Percentiles rank a stretch among this genome's conserved stretches.
Evolutionary conservation across 805 yeast genomes (phyloP).

Genomic region (Candida odintsovae): DNA sequence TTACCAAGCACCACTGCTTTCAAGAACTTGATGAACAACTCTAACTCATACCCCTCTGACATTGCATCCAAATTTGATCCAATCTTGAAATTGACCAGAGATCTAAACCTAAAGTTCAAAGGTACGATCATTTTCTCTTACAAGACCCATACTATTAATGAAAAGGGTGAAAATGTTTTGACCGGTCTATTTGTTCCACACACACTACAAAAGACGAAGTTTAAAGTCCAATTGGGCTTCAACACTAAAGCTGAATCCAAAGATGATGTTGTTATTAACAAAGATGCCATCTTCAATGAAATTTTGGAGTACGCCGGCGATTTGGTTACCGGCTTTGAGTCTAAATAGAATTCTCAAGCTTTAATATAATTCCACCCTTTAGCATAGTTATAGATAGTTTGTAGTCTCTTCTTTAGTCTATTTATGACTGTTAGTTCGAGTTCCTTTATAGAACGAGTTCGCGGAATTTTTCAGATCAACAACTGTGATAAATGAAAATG

Average conservation of each 20-base stretch:
- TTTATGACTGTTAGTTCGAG: too few relatives aligned
- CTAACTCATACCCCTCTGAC: constrained; percentile 29
- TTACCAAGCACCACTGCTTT: constrained; percentile 39
- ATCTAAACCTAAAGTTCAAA: constrained; percentile 56
- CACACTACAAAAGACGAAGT: constrained; percentile 52
- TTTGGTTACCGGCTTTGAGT: constrained; percentile 37
- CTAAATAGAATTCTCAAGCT: constrained; percentile 1
- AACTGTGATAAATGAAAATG: not conserved
- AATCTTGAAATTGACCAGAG: constrained; percentile 50
- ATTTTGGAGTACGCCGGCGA: constrained; percentile 67
- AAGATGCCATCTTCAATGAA: constrained; percentile 67
- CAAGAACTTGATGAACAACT: constrained; percentile 46
- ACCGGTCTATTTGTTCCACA: constrained; percentile 80
- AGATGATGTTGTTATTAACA: constrained; percentile 55
- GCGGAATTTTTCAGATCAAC: not conserved
- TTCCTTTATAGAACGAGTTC: not conserved
- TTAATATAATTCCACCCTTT: not conserved
- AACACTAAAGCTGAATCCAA: constrained; percentile 58
- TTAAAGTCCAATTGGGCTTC: constrained; percentile 74
- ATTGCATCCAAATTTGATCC: constrained; percentile 53
- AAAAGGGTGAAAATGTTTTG: constrained; percentile 55
- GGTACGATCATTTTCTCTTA: constrained; percentile 68
- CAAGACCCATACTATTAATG: constrained; percentile 44
- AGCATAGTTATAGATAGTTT: not conserved
- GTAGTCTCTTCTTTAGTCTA: too few relatives aligned